Conservation (phyloP, 2,329 filamentous ascomycete species). For the Verticillium longisporum region DNA sequence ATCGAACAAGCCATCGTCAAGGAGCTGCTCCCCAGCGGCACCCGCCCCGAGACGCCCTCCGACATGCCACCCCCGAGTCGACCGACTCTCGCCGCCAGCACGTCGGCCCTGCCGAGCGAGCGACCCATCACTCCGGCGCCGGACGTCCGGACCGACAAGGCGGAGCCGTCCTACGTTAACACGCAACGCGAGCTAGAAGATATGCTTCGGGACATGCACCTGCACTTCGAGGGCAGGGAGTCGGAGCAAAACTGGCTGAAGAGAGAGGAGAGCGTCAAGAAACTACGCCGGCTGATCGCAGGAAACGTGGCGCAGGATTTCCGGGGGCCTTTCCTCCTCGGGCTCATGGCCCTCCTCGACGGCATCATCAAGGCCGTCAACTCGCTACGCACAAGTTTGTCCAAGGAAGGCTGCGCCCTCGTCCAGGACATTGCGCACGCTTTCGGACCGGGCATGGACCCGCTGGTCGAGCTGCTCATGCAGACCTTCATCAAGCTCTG, state of each 20-base stretch:
- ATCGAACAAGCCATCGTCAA: slow-evolving; percentile 78
- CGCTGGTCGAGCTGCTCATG: slow-evolving; percentile 84
- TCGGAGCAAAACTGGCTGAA: slow-evolving; percentile 86
- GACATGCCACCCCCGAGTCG: slow-evolving; percentile 26
- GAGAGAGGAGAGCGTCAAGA: slow-evolving; percentile 73
- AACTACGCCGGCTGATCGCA: slow-evolving; percentile 69
- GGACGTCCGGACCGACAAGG: slow-evolving; percentile 58
- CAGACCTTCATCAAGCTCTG: slow-evolving; percentile 87
- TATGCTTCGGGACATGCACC: slow-evolving; percentile 72
- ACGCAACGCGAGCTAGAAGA: slow-evolving; percentile 86
- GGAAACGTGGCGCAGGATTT: slow-evolving; percentile 81
- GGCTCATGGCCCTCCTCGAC: slow-evolving; percentile 70
- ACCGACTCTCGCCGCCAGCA: slow-evolving; percentile 39
- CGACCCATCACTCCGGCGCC: slow-evolving; percentile 55
- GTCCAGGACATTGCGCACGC: slow-evolving; percentile 77
- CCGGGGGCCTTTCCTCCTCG: slow-evolving; percentile 59
- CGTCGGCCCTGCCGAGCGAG: slow-evolving; percentile 40
- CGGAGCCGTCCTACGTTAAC: slow-evolving; percentile 79
- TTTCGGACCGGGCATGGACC: slow-evolving; percentile 73
- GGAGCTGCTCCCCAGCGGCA: slow-evolving; percentile 52
- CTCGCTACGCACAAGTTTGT: slow-evolving; percentile 83
- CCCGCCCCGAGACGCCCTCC: slow-evolving; percentile 33
- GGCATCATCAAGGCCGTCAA: slow-evolving; percentile 81
- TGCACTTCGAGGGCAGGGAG: slow-evolving; percentile 80
- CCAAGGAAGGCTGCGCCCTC: slow-evolving; percentile 75